phyloP scores from a whole-genome alignment of 2,329 filamentous ascomycete genomes.

The Trichocomaceae sp. region DNA sequence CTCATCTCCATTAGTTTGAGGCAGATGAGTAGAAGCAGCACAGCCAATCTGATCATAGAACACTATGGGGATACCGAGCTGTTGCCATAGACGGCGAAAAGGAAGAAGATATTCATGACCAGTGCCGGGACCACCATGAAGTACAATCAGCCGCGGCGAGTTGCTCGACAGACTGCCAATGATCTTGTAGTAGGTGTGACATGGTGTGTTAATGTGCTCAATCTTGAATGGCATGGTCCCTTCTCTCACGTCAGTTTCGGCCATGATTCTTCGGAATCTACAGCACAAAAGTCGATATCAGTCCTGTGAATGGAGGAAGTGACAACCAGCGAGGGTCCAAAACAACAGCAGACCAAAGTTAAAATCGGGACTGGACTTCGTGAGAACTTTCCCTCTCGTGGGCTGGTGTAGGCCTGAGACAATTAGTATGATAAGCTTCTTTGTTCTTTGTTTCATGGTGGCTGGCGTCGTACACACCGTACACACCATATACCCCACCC shows the following conservation, averaged over 20 bases:
- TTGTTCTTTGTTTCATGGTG: no score
- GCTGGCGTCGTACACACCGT: no score
- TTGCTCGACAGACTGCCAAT: neutral
- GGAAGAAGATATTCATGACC: constrained; percentile 2
- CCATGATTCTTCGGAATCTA: constrained; percentile 2
- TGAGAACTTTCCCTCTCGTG: no score
- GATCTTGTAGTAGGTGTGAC: constrained; percentile 1
- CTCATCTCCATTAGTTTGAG: neutral
- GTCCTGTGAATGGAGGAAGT: no score
- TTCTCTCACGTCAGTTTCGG: neutral
- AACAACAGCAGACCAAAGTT: no score
- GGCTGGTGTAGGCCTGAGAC: no score
- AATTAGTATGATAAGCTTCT: no score
- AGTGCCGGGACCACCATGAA: constrained; percentile 2
- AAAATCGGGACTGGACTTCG: no score
- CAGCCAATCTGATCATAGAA: constrained; percentile 4
- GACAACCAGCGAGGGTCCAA: no score
- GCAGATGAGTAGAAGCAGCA: neutral
- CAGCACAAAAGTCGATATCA: no score
- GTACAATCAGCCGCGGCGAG: constrained; percentile 1
- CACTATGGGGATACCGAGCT: constrained; percentile 1
- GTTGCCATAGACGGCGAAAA: neutral
- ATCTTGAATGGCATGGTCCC: neutral
- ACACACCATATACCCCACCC: no score
- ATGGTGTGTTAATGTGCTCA: neutral